These are phyloP conservation scores for Aspergillus sp. DNA, from an alignment of 2,329 filamentous ascomycete genomes.

Conservation along the genomic window DNA sequence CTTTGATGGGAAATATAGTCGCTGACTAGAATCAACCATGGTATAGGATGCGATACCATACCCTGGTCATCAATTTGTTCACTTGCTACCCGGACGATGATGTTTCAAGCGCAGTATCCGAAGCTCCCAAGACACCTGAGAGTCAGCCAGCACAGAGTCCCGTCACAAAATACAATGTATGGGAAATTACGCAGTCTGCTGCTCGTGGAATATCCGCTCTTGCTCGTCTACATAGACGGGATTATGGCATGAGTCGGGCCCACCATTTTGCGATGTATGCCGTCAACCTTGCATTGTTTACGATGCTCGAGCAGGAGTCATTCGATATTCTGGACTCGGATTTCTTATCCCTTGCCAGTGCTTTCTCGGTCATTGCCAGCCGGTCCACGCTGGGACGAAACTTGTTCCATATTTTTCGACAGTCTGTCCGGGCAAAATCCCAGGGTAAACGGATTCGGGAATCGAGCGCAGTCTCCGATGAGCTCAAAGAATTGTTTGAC, in stretches of 20 bases:
- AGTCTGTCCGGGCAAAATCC: slow-evolving; percentile 24
- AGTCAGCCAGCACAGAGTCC: slow-evolving; percentile 17
- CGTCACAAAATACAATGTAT: slow-evolving; percentile 13
- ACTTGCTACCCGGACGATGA: slow-evolving; percentile 20
- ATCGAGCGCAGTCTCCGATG: slow-evolving; percentile 18
- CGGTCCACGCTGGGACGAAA: slow-evolving; percentile 29
- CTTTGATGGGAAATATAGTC: too few species aligned
- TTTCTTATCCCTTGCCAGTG: slow-evolving; percentile 29
- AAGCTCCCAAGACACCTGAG: slow-evolving; percentile 23
- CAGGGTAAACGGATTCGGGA: slow-evolving; percentile 25
- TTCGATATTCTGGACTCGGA: slow-evolving; percentile 31
- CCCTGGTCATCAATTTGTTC: slow-evolving; percentile 32
- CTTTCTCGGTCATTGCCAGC: slow-evolving; percentile 29
- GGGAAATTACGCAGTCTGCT: slow-evolving; percentile 21
- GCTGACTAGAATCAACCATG: background rate
- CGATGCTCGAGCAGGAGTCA: slow-evolving; percentile 20
- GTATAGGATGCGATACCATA: slow-evolving; percentile 30
- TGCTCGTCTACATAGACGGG: slow-evolving; percentile 24
- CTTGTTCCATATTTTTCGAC: slow-evolving; percentile 33
- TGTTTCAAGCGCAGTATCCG: slow-evolving; percentile 9
- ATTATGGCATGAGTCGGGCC: slow-evolving; percentile 30
- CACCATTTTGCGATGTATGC: slow-evolving; percentile 35
- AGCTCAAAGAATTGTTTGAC: slow-evolving; percentile 29
- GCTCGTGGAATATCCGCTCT: slow-evolving; percentile 27
- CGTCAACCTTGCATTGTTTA: slow-evolving; percentile 33